Percentiles rank a stretch among this genome's conserved stretches.
Conservation (phyloP, 2,329 filamentous ascomycete species). For the Botrytis elliptica region DNA sequence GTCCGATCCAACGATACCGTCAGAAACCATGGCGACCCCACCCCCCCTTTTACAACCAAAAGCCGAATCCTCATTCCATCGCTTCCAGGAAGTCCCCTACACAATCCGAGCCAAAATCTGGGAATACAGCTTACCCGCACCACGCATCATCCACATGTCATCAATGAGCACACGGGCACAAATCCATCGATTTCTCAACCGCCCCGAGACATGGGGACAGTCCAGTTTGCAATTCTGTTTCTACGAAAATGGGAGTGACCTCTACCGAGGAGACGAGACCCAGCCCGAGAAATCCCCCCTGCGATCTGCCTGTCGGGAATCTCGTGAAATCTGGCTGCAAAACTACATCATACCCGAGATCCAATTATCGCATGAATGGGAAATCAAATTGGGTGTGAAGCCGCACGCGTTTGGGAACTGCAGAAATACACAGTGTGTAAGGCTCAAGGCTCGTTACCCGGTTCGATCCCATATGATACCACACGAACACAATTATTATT, state of each 20-base stretch:
- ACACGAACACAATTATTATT: not conserved
- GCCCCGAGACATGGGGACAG: not conserved
- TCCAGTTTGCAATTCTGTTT: not conserved
- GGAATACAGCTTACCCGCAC: not conserved
- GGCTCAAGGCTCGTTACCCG: not conserved
- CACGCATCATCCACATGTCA: not conserved
- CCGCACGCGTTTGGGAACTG: rapidly evolving
- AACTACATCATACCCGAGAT: not conserved
- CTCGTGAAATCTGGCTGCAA: not conserved
- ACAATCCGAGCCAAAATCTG: not conserved
- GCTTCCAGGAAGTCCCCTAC: not conserved
- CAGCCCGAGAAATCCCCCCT: not conserved
- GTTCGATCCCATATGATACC: not conserved
- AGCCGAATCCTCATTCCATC: not conserved
- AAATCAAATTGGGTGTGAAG: not conserved
- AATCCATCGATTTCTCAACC: not conserved
- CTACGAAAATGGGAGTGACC: not conserved
- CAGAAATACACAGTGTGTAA: not conserved
- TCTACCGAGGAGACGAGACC: not conserved
- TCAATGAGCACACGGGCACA: not conserved
- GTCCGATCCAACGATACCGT: not conserved
- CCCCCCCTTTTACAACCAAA: not conserved
- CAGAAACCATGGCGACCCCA: no score
- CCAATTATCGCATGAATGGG: not conserved
- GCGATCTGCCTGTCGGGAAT: not conserved